Evolutionary conservation across 2,329 filamentous ascomycete species (phyloP).

Genomic region (Xylariomycetidae sp.): DNA sequence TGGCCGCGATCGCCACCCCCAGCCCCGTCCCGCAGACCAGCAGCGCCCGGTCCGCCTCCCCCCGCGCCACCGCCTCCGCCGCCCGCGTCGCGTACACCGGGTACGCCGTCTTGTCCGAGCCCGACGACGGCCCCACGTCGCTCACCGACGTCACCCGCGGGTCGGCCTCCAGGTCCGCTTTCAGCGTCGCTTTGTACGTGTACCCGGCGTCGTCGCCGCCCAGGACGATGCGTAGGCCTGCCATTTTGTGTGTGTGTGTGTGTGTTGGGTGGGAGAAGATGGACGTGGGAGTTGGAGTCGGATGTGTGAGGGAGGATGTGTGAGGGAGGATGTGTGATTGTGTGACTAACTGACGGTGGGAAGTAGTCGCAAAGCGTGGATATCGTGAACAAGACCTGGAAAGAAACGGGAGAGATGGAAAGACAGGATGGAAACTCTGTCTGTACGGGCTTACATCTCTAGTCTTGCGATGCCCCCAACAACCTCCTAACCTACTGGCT

Average conservation of each 20-base stretch:
- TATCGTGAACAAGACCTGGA: too few relatives aligned
- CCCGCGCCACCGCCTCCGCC: constrained; percentile 51
- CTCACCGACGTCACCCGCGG: constrained; percentile 57
- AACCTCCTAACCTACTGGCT: too few relatives aligned
- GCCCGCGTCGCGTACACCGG: constrained; percentile 69
- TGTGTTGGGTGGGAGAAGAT: too few relatives aligned
- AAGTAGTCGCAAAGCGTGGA: too few relatives aligned
- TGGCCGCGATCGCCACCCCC: constrained; percentile 75
- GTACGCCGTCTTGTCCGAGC: constrained; percentile 69
- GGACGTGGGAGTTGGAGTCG: too few relatives aligned
- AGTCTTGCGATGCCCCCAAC: too few relatives aligned
- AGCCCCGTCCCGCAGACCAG: constrained; percentile 78
- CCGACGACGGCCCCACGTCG: constrained; percentile 63
- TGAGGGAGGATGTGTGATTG: too few relatives aligned
- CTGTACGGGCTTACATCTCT: too few relatives aligned
- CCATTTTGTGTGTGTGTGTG: constrained; percentile 2
- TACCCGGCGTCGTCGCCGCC: constrained; percentile 57
- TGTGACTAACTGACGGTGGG: too few relatives aligned
- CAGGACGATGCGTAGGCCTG: constrained; percentile 3
- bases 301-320: too few relatives aligned
- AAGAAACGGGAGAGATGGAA: too few relatives aligned
- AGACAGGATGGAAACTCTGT: too few relatives aligned
- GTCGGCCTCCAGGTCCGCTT: constrained; percentile 59
- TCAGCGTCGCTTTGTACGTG: constrained; percentile 69
- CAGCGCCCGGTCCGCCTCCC: constrained; percentile 66